phyloP scores from a whole-genome alignment of 2,329 filamentous ascomycete genomes.

The Fusarium scirpi region DNA sequence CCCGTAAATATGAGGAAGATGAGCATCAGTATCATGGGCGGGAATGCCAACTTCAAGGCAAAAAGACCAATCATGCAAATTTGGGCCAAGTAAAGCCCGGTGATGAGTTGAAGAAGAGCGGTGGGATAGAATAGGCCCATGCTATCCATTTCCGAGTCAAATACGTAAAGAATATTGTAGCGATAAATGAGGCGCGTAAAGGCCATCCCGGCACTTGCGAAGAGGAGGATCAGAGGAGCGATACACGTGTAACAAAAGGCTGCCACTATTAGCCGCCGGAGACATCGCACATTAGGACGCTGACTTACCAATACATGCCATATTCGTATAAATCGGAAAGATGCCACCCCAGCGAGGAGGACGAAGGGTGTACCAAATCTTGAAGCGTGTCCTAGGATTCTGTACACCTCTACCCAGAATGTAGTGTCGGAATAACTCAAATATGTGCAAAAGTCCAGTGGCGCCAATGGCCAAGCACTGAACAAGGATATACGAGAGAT shows the following conservation, averaged over 20 bases:
- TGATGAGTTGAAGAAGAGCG: slow-evolving; percentile 87
- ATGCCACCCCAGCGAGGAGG: slow-evolving; percentile 86
- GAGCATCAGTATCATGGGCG: slow-evolving; percentile 81
- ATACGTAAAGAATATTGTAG: slow-evolving; percentile 91
- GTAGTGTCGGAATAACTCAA: slow-evolving; percentile 68
- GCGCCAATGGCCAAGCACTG: slow-evolving; percentile 87
- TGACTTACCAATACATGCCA: slow-evolving; percentile 73
- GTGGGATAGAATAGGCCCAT: slow-evolving; percentile 88
- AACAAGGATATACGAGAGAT: slow-evolving; percentile 91
- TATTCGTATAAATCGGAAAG: slow-evolving; percentile 83
- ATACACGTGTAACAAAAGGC: slow-evolving; percentile 89
- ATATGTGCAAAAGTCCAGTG: slow-evolving; percentile 76
- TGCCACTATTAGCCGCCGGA: slow-evolving; percentile 46
- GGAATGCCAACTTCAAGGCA: slow-evolving; percentile 73
- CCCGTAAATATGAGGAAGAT: slow-evolving; percentile 79
- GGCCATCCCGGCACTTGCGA: slow-evolving; percentile 81
- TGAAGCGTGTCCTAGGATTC: slow-evolving; percentile 83
- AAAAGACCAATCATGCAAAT: slow-evolving; percentile 89
- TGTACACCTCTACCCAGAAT: slow-evolving; percentile 80
- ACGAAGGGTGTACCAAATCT: slow-evolving; percentile 78
- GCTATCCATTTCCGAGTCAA: slow-evolving; percentile 84
- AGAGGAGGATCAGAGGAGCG: slow-evolving; percentile 84
- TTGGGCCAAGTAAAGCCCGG: slow-evolving; percentile 85
- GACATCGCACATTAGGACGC: too few relatives aligned
- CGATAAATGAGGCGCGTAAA: slow-evolving; percentile 89